A percentile compares a stretch with the other conserved stretches of the same genome.
Conservation (phyloP, 768 basidiomycete species). For the Boletus reticuloceps region DNA sequence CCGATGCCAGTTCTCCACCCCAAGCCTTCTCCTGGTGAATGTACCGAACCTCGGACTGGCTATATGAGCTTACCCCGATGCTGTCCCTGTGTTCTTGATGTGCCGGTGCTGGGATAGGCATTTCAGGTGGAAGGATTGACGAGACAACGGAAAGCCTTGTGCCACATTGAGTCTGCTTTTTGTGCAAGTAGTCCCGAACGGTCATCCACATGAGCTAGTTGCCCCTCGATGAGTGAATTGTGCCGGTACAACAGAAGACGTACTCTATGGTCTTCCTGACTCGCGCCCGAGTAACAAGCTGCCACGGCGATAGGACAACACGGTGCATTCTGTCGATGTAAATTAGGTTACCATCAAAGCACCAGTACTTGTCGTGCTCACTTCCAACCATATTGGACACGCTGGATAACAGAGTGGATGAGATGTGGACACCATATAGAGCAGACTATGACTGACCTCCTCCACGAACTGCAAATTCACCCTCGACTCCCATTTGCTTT, state of each 20-base stretch:
- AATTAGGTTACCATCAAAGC: constrained; percentile 1
- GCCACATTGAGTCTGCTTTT: constrained; percentile 37
- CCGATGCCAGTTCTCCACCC: constrained; percentile 35
- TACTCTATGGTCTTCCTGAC: constrained; percentile 76
- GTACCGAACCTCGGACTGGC: constrained; percentile 25
- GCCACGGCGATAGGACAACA: constrained; percentile 79
- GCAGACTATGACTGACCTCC: constrained; percentile 56
- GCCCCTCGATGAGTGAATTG: constrained; percentile 2
- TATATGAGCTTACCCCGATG: constrained; percentile 27
- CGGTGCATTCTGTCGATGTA: constrained; percentile 59
- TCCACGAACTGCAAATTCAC: constrained; percentile 63
- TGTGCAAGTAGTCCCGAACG: constrained; percentile 68
- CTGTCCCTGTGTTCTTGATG: constrained; percentile 32
- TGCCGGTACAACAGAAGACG: constrained; percentile 23
- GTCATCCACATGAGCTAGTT: constrained; percentile 60
- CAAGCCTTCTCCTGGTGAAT: constrained; percentile 32
- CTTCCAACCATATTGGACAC: constrained; percentile 85
- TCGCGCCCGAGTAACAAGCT: constrained; percentile 80
- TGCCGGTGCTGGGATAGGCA: constrained; percentile 28
- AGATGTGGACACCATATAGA: neutral
- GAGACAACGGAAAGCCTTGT: constrained; percentile 24
- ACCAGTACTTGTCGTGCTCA: constrained; percentile 24
- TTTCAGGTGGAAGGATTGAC: constrained; percentile 26
- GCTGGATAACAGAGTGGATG: constrained; percentile 41
- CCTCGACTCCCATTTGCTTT: constrained; percentile 67